phyloP scores from a whole-genome alignment of 164 flowering plant species.

The Stephania cephalantha region DNA sequence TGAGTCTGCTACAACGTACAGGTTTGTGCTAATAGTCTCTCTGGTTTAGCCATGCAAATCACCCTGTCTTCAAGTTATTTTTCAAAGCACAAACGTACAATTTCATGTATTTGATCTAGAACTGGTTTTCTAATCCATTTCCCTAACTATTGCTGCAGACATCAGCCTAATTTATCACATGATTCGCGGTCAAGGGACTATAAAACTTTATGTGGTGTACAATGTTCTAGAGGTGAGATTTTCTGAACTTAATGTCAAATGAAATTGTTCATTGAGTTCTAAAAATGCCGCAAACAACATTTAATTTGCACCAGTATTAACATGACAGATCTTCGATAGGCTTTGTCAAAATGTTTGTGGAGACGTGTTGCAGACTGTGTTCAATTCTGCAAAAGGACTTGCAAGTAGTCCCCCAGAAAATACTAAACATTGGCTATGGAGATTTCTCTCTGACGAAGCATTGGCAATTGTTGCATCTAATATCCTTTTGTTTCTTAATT shows the following conservation, averaged over 20 bases:
- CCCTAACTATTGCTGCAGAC: conserved; percentile 40
- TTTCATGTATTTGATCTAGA: conserved; percentile 3
- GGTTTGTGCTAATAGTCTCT: conserved; percentile 33
- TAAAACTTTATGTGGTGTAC: conserved; percentile 95
- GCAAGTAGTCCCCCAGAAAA: conserved; percentile 65
- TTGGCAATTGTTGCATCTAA: conserved; percentile 72
- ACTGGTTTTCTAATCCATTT: background rate
- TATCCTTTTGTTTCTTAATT: conserved; percentile 49
- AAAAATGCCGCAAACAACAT: background rate
- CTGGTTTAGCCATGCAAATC: background rate
- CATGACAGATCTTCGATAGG: conserved; percentile 88
- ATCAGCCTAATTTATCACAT: conserved; percentile 98
- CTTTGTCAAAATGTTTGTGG: conserved; percentile 87
- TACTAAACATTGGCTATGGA: conserved; percentile 49
- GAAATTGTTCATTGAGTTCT: background rate
- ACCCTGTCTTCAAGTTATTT: background rate
- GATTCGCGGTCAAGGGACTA: conserved; percentile 97
- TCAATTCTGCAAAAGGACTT: conserved; percentile 77
- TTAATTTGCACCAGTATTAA: conserved; percentile 9
- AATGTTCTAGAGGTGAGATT: conserved; percentile 89
- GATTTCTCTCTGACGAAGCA: conserved; percentile 64
- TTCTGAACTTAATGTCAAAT: background rate
- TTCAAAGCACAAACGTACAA: conserved; percentile 5
- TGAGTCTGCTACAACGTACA: conserved; percentile 56
- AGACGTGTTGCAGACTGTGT: conserved; percentile 80